phyloP scores from a whole-genome alignment of 2,329 filamentous ascomycete genomes.

The Lasiodiplodia hormozganensis region DNA sequence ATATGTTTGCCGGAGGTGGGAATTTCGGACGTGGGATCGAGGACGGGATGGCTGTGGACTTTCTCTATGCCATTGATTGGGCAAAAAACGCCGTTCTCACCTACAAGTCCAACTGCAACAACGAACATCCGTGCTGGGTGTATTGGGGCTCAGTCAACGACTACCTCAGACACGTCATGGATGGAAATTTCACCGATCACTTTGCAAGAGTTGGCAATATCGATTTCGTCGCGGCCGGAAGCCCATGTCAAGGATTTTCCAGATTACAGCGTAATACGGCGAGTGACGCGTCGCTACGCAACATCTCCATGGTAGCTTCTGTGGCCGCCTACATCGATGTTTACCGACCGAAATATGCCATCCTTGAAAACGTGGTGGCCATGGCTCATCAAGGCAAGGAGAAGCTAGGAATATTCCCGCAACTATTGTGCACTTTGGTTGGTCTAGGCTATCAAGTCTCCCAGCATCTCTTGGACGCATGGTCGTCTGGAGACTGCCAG shows the following conservation, averaged over 20 bases:
- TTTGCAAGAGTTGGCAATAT: constrained; percentile 69
- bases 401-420: constrained; percentile 72
- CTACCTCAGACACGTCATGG: constrained; percentile 63
- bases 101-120: constrained; percentile 70
- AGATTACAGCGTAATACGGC: constrained; percentile 64
- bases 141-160: constrained; percentile 78
- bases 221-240: constrained; percentile 74
- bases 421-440: constrained; percentile 75
- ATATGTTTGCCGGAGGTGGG: constrained; percentile 80
- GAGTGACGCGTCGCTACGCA: constrained; percentile 65
- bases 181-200: constrained; percentile 53
- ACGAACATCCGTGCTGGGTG: constrained; percentile 54
- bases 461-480: constrained; percentile 72
- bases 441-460: constrained; percentile 79
- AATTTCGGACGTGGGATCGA: constrained; percentile 80
- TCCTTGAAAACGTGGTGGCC: constrained; percentile 77
- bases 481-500: constrained; percentile 72
- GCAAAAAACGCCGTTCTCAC: constrained; percentile 70
- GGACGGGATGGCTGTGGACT: constrained; percentile 70
- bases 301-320: constrained; percentile 78
- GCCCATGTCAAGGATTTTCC: constrained; percentile 81
- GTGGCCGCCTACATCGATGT: constrained; percentile 78
- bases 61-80: constrained; percentile 73
- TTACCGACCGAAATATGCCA: constrained; percentile 74
- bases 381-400: constrained; percentile 63